Conservation (phyloP, 2,329 filamentous ascomycete species). For the Trichophaea hybrida region DNA sequence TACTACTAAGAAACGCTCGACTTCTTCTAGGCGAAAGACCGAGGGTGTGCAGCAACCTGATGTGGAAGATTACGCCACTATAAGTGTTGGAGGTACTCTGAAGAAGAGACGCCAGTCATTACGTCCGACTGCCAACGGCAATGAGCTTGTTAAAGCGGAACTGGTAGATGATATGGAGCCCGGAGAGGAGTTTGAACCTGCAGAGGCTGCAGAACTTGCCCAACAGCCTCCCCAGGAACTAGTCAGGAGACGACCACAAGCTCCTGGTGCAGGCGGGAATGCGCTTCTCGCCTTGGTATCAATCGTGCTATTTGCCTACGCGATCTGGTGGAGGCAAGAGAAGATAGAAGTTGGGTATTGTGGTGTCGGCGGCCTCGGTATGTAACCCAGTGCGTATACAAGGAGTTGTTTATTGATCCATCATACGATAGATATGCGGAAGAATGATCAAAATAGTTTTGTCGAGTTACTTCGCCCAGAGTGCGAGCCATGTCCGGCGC, state of each 20-base stretch:
- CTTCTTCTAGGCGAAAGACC: conserved; percentile 12
- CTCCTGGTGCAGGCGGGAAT: conserved; percentile 32
- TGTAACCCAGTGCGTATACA: not conserved
- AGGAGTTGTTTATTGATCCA: not conserved
- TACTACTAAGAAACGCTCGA: conserved; percentile 11
- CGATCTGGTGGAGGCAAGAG: conserved; percentile 77
- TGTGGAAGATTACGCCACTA: not conserved
- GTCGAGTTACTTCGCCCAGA: conserved; percentile 49
- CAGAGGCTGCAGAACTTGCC: conserved; percentile 67
- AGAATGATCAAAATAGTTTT: conserved; percentile 1
- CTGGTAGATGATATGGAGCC: conserved; percentile 45
- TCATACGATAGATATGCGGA: conserved; percentile 7
- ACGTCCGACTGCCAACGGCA: not conserved
- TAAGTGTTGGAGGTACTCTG: not conserved
- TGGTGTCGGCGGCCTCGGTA: conserved; percentile 54
- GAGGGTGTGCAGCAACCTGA: conserved; percentile 1
- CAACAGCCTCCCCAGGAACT: conserved; percentile 34
- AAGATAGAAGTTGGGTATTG: conserved; percentile 96
- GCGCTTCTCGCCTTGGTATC: conserved; percentile 52
- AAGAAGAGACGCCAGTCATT: not conserved
- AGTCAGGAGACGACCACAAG: conserved; percentile 7
- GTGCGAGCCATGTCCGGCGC: conserved; percentile 79
- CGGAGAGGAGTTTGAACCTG: conserved; percentile 87
- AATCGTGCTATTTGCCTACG: conserved; percentile 57
- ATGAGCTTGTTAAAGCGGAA: conserved; percentile 34